Evolutionary conservation across 2,329 filamentous ascomycete genomes (phyloP), one percentile per base, ranked within the genome.

Genomic region (Macrophomina tecta): DNA sequence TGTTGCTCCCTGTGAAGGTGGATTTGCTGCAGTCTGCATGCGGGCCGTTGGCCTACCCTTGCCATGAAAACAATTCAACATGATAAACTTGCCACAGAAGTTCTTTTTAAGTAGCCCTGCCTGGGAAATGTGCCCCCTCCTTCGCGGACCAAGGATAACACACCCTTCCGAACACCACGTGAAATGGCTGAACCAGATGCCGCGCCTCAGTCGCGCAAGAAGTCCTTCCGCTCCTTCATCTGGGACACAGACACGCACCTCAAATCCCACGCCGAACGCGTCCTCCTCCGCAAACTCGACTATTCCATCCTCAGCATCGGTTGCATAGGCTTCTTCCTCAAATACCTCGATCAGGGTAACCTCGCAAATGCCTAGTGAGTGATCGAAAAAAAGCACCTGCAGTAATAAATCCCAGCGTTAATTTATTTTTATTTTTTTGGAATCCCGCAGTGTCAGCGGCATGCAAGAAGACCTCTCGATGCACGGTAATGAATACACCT

Each of bases 201-300:
- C 2, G 12, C 28, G 3, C 23, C 49, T 7, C 6, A 38, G 28
- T 3, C 58, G 14, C 30, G 36, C 9, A 49, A 49, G 23, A 23
- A 3, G 14, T 49, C 58, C 12, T 62, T 62, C 52, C 53, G 53
- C 36, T 68, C 68, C 32, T 70, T 69, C 63, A 69, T 68, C 34
- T 69, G 69, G 69, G 69, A 69, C 52, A 69, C 69, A 1, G 67
- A 70, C 53, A 58, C 53, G 63, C 36, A 67, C 60, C n/a, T 67
- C 64, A 23, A 63, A 38, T 14, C 18, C 4, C 53, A 5, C 1
- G 69, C 61, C 6, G 69, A 70, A 42, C 60, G 53, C 6, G 68
- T 63, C 32, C 68, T 70, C 16, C 61, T 71, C 12, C 64, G 55
- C 36, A 71, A 71, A 52, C 65, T 71, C 2, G 70, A 71, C 46